These are phyloP conservation scores for Ogataea sp. DNA, from an alignment of 805 yeast genomes.

Conservation along the genomic window DNA sequence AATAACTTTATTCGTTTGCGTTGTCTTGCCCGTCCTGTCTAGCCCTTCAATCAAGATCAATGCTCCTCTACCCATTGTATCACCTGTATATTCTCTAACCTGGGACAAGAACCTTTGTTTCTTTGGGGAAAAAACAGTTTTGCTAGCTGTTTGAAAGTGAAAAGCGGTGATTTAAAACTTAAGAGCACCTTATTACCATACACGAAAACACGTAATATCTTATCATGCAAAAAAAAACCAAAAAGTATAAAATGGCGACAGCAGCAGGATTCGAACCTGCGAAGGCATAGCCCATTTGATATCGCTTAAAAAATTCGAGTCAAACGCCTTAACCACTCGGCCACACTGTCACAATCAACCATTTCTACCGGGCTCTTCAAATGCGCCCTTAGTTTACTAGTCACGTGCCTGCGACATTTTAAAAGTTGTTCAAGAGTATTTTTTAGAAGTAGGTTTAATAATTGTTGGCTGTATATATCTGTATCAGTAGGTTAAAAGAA, in stretches of 20 bases:
- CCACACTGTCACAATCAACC: constrained; percentile 23
- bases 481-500: too few species aligned
- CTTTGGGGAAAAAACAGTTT: too few species aligned
- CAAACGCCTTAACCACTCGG: constrained; percentile 35
- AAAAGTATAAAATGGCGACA: constrained; percentile 34
- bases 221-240: too few species aligned
- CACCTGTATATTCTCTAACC: background rate
- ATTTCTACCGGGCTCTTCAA: background rate
- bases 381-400: too few species aligned
- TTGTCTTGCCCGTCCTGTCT: constrained; percentile 91
- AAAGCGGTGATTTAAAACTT: too few species aligned
- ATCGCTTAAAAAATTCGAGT: constrained; percentile 23
- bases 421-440: too few species aligned
- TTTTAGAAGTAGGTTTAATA: too few species aligned
- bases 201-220: too few species aligned
- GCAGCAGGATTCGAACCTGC: constrained; percentile 61
- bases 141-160: too few species aligned
- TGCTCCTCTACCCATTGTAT: constrained; percentile 51
- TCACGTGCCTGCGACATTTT: too few species aligned
- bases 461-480: too few species aligned
- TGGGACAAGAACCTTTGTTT: background rate
- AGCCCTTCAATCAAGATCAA: constrained; percentile 85
- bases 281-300: constrained; percentile 52
- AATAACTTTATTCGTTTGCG: constrained; percentile 51
- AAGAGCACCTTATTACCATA: too few species aligned